Conservation (phyloP, 805 yeast genomes). For the Limtongia smithiae region DNA sequence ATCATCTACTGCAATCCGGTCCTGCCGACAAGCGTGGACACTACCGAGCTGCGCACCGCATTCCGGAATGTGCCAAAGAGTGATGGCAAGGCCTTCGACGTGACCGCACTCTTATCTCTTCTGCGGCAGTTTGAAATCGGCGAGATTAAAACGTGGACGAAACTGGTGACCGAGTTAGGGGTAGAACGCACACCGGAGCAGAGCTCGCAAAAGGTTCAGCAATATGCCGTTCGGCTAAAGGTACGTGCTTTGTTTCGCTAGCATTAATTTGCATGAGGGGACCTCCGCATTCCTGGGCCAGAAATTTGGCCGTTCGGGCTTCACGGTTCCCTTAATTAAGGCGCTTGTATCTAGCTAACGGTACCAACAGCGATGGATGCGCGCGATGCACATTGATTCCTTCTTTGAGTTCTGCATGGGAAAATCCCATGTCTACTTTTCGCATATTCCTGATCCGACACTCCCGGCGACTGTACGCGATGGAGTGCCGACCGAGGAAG, state of each 20-base stretch:
- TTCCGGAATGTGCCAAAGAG: conserved; percentile 27
- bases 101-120: conserved; percentile 13
- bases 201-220: conserved; percentile 26
- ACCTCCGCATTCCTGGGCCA: background rate
- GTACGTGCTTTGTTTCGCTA: too few species aligned
- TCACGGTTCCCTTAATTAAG: background rate
- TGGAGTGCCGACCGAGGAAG: conserved; percentile 27
- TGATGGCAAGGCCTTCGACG: conserved; percentile 23
- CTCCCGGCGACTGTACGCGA: conserved; percentile 11
- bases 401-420: conserved; percentile 27
- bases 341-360: background rate
- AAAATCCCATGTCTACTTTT: conserved; percentile 20
- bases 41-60: conserved; percentile 21
- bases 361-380: conserved; percentile 24
- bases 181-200: conserved; percentile 28
- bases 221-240: conserved; percentile 27
- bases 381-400: conserved; percentile 29
- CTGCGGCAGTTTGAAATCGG: conserved; percentile 23
- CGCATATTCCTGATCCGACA: conserved; percentile 20
- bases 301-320: too few species aligned
- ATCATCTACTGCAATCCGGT: conserved; percentile 26
- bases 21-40: conserved; percentile 5
- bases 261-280: background rate
- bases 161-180: conserved; percentile 25
- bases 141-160: conserved; percentile 27